Conservation (phyloP, 345 rosid species). For the Corchorus capsularis region DNA sequence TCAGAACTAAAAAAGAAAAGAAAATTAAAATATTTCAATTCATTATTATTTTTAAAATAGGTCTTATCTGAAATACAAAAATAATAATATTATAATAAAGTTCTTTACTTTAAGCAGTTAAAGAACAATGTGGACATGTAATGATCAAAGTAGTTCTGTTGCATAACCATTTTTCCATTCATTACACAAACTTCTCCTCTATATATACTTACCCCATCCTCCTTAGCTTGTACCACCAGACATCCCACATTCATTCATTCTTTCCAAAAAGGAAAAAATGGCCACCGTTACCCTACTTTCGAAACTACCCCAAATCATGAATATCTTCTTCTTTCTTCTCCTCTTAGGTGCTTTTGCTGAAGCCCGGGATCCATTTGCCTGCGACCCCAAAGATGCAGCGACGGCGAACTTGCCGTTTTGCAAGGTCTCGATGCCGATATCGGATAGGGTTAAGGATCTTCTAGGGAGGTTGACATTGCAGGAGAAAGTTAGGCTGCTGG, state of each 20-base stretch:
- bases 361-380: constrained; percentile 56
- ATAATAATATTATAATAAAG: neutral
- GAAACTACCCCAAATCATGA: neutral
- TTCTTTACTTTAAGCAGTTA: constrained; percentile 3
- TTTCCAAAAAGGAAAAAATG: neutral
- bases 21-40: neutral
- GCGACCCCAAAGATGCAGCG: constrained; percentile 50
- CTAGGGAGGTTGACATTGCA: constrained; percentile 64
- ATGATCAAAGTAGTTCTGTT: constrained; percentile 18
- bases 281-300: too few species aligned
- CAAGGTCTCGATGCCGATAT: constrained; percentile 42
- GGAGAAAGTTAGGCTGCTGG: constrained; percentile 72
- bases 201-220: constrained; percentile 24
- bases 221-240: constrained; percentile 28
- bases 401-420: constrained; percentile 58
- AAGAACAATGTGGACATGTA: constrained; percentile 8
- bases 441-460: constrained; percentile 63
- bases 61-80: neutral
- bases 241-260: neutral
- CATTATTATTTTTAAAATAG: neutral
- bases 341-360: constrained; percentile 25
- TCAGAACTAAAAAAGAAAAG: neutral
- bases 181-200: constrained; percentile 23
- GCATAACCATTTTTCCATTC: constrained; percentile 20
- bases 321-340: constrained; percentile 34